These are phyloP conservation scores for Pichia nanzhaoensis DNA, from an alignment of 805 yeast species.

Conservation along the genomic window DNA sequence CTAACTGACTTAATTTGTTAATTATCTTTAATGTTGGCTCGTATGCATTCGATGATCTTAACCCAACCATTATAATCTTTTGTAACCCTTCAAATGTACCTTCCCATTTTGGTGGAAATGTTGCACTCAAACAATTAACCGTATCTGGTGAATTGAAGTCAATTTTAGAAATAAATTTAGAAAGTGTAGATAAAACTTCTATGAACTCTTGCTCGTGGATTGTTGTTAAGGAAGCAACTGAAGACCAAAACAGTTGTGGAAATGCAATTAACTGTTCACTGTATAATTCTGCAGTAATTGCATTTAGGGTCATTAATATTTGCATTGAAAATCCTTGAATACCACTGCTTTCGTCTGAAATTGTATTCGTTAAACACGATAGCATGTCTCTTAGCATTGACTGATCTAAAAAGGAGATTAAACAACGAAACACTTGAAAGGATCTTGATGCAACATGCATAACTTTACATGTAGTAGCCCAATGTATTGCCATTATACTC, in stretches of 20 bases:
- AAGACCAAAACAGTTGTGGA: slow-evolving; percentile 94
- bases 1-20: slow-evolving; percentile 59
- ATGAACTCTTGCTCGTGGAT: slow-evolving; percentile 90
- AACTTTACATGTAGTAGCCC: slow-evolving; percentile 98
- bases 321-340: slow-evolving; percentile 97
- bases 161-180: slow-evolving; percentile 79
- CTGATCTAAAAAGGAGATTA: slow-evolving; percentile 76
- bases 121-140: slow-evolving; percentile 71
- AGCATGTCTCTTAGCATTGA: slow-evolving; percentile 90
- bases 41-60: slow-evolving; percentile 74
- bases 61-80: slow-evolving; percentile 69
- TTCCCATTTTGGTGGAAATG: slow-evolving; percentile 95
- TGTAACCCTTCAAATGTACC: slow-evolving; percentile 89
- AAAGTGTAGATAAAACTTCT: slow-evolving; percentile 75
- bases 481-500: slow-evolving; percentile 73
- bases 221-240: slow-evolving; percentile 85
- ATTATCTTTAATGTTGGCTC: slow-evolving; percentile 70
- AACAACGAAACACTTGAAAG: slow-evolving; percentile 83
- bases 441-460: slow-evolving; percentile 96
- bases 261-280: slow-evolving; percentile 73
- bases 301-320: slow-evolving; percentile 90
- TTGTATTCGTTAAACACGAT: slow-evolving; percentile 85
- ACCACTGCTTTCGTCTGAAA: slow-evolving; percentile 81
- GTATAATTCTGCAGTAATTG: slow-evolving; percentile 79
- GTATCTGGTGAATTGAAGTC: slow-evolving; percentile 82